Evolutionary conservation across 495 filamentous ascomycete genomes (phyloP).

Genomic region (Tetracladium setigerum): DNA sequence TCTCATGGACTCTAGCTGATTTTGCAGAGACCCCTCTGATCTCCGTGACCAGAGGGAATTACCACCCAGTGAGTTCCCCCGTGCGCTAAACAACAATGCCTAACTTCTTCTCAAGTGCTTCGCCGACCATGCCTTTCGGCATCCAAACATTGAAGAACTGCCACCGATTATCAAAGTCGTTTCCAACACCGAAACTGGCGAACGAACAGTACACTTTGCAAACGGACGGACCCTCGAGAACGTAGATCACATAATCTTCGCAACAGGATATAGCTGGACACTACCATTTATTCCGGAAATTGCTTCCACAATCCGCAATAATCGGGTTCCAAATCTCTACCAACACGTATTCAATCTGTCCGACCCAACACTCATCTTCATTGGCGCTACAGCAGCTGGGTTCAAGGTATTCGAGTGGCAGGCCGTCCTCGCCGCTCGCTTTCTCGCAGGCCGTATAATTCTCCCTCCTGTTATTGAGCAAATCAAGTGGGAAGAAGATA

Average conservation of each 20-base stretch:
- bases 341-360: constrained; percentile 46
- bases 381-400: constrained; percentile 27
- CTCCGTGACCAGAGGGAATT: constrained; percentile 31
- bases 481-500: constrained; percentile 42
- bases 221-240: constrained; percentile 38
- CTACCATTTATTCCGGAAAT: constrained; percentile 46
- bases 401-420: constrained; percentile 37
- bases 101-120: constrained; percentile 11
- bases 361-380: constrained; percentile 29
- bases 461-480: constrained; percentile 37
- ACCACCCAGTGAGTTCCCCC: constrained; percentile 21
- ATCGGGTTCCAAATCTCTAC: constrained; percentile 47
- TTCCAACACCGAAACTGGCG: constrained; percentile 21
- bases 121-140: constrained; percentile 40
- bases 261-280: constrained; percentile 49
- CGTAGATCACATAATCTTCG: constrained; percentile 51
- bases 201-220: constrained; percentile 36
- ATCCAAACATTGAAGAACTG: constrained; percentile 35
- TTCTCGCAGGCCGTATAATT: constrained; percentile 29
- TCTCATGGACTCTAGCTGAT: constrained; percentile 38
- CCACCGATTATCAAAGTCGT: constrained; percentile 37
- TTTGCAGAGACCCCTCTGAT: constrained; percentile 24
- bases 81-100: constrained; percentile 22
- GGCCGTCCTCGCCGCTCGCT: constrained; percentile 28
- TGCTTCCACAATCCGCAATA: constrained; percentile 33